These are phyloP conservation scores for Ceratobasidium theobromae DNA, from an alignment of 1,284 basidiomycete genomes.

Conservation along the genomic window DNA sequence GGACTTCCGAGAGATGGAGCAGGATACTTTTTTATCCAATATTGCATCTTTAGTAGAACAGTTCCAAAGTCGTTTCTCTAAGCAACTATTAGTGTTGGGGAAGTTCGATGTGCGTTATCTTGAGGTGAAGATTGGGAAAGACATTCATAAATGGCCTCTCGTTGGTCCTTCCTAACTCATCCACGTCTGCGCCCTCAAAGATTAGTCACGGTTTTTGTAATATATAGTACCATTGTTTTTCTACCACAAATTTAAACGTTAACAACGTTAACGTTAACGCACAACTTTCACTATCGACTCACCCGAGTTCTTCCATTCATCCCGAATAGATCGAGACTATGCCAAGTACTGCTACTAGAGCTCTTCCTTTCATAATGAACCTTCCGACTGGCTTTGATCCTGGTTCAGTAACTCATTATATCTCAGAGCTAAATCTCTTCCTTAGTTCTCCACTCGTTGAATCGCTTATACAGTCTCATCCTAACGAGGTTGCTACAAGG, in stretches of 20 bases:
- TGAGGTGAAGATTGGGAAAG: slow-evolving; percentile 66
- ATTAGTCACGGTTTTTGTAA: not conserved
- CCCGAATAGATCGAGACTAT: not conserved
- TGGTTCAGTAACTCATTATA: not conserved
- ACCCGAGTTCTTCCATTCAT: slow-evolving; percentile 33
- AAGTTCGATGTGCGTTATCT: slow-evolving; percentile 56
- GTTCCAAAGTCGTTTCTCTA: slow-evolving; percentile 50
- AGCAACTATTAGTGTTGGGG: slow-evolving; percentile 42
- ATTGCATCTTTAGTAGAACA: slow-evolving; percentile 52
- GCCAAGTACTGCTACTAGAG: not conserved
- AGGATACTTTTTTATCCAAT: slow-evolving; percentile 51
- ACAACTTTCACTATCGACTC: not conserved
- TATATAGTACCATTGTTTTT: not conserved
- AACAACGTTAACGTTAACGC: too few relatives aligned
- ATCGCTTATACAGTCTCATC: slow-evolving; percentile 8
- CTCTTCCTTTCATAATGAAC: not conserved
- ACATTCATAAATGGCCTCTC: slow-evolving; percentile 42
- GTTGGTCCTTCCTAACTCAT: not conserved
- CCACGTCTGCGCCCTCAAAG: not conserved
- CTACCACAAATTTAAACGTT: not conserved
- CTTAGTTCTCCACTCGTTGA: slow-evolving; percentile 11
- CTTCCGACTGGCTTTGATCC: slow-evolving; percentile 4
- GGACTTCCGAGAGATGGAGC: not conserved
- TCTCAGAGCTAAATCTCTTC: slow-evolving; percentile 5
- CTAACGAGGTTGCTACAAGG: slow-evolving; percentile 14